Conservation (phyloP, 257 asterid genomes). For the Solanum paucissectum region DNA sequence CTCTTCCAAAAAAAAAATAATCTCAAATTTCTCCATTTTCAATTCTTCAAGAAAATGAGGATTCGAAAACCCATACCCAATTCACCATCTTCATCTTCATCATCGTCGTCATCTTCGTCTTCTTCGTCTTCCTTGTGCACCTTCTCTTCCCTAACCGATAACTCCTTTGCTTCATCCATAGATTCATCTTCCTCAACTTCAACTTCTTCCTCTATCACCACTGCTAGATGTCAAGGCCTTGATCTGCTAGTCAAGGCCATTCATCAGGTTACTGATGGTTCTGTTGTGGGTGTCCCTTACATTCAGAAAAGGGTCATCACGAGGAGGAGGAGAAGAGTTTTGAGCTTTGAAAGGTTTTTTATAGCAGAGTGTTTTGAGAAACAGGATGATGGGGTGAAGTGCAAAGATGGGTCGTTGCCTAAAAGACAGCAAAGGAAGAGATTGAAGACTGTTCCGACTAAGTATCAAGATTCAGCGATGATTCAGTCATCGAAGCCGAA, state of each 20-base stretch:
- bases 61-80: conserved; percentile 2
- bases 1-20: neutral
- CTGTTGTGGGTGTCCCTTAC: conserved; percentile 72
- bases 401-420: neutral
- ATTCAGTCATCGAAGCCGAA: conserved; percentile 25
- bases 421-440: conserved; percentile 20
- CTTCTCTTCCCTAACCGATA: conserved; percentile 3
- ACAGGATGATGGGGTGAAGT: neutral
- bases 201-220: conserved; percentile 7
- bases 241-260: conserved; percentile 90
- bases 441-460: conserved; percentile 15
- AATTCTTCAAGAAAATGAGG: neutral
- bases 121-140: conserved; percentile 1
- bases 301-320: conserved; percentile 62
- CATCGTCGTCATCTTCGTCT: neutral
- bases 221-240: conserved; percentile 70
- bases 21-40: neutral
- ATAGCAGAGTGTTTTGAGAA: neutral
- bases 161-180: conserved; percentile 1
- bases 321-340: conserved; percentile 27
- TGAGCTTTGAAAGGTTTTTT: conserved; percentile 23
- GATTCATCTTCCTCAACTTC: conserved; percentile 11
- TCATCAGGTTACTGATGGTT: conserved; percentile 61
- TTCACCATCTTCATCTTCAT: neutral
- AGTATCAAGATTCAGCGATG: conserved; percentile 23